Evolutionary conservation across 2,329 filamentous ascomycete species (phyloP).

Genomic region (Sodiomyces alkalinus): DNA sequence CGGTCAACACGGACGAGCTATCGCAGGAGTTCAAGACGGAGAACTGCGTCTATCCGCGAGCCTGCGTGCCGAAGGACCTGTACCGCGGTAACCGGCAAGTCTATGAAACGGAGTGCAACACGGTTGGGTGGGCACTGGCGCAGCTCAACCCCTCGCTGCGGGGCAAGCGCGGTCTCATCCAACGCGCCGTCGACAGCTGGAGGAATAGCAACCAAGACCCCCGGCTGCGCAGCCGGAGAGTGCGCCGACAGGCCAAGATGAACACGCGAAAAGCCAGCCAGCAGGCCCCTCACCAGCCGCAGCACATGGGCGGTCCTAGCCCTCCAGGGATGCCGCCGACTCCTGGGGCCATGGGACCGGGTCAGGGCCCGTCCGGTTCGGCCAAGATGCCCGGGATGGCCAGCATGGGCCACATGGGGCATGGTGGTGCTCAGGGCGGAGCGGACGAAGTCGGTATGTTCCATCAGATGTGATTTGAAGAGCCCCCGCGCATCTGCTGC

Average conservation of each 20-base stretch:
- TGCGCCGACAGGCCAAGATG: conserved; percentile 92
- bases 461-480: conserved; percentile 65
- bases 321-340: conserved; percentile 48
- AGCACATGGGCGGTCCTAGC: conserved; percentile 54
- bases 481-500: conserved; percentile 22
- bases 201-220: conserved; percentile 97
- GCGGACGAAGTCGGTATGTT: conserved; percentile 96
- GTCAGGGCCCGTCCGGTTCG: too few relatives aligned
- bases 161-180: conserved; percentile 89
- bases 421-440: conserved; percentile 51
- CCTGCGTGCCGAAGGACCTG: conserved; percentile 87
- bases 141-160: conserved; percentile 82
- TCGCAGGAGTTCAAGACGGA: conserved; percentile 87
- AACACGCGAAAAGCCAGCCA: conserved; percentile 66
- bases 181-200: conserved; percentile 96
- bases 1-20: conserved; percentile 78
- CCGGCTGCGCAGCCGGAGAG: conserved; percentile 74
- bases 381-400: conserved; percentile 52
- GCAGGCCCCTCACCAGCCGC: conserved; percentile 37
- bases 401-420: conserved; percentile 57
- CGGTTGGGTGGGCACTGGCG: conserved; percentile 96
- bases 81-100: conserved; percentile 91
- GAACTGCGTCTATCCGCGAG: conserved; percentile 94
- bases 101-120: conserved; percentile 98
- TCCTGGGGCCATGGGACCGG: conserved; percentile 46